A percentile compares a stretch with the other conserved stretches of the same genome.
These are phyloP conservation scores for Ophidiomyces ophidiicola DNA, from an alignment of 2,329 filamentous ascomycete genomes.

Conservation along the genomic window DNA sequence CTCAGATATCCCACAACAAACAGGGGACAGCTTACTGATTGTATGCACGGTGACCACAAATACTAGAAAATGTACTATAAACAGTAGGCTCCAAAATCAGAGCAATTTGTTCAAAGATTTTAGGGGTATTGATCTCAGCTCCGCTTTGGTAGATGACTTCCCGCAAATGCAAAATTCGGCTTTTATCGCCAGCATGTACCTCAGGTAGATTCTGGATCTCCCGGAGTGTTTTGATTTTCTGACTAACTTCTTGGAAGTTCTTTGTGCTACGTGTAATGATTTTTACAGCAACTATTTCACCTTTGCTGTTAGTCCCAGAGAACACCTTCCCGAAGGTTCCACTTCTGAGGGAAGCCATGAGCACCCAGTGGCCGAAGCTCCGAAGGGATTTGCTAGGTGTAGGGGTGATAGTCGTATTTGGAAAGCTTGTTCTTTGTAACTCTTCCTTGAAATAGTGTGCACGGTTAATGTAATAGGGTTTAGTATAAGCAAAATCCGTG, in stretches of 20 bases:
- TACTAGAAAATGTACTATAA: neutral
- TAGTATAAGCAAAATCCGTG: neutral
- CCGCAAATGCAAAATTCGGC: neutral
- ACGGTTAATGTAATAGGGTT: neutral
- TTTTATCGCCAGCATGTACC: neutral
- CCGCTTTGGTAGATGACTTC: neutral
- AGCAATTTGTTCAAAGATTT: neutral
- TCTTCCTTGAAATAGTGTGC: neutral
- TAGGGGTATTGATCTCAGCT: neutral
- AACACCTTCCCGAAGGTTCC: constrained; percentile 2
- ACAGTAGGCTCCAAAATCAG: neutral
- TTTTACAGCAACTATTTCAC: constrained; percentile 4
- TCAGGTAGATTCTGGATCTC: neutral
- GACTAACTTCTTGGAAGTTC: neutral
- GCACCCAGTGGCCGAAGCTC: constrained; percentile 5
- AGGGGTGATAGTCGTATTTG: neutral
- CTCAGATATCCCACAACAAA: too few relatives aligned
- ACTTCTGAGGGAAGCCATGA: neutral
- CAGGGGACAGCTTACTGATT: too few relatives aligned
- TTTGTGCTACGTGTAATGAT: neutral
- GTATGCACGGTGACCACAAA: neutral
- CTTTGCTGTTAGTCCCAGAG: neutral
- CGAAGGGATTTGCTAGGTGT: neutral
- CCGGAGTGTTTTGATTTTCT: neutral
- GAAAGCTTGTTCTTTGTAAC: neutral